Percentiles rank a stretch among this genome's conserved stretches.
phyloP scores from a whole-genome alignment of 2,329 filamentous ascomycete genomes.

The Trichoderma citrinoviride region DNA sequence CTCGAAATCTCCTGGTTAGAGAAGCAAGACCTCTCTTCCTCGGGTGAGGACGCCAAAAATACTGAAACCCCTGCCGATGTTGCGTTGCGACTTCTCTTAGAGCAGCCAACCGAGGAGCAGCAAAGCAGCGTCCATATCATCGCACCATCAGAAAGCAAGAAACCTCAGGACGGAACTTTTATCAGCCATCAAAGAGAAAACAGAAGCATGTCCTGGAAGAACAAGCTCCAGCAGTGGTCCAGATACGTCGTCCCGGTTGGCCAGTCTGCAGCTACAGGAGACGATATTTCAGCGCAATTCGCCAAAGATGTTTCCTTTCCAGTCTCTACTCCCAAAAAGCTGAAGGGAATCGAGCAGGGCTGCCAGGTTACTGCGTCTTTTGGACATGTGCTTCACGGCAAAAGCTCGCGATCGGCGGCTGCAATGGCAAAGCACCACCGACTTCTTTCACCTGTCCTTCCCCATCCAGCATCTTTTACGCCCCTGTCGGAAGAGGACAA shows the following conservation, averaged over 20 bases:
- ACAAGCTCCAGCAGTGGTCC: conserved; percentile 35
- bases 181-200: conserved; percentile 33
- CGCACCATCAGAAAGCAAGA: conserved; percentile 10
- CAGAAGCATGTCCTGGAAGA: conserved; percentile 37
- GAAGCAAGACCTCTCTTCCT: conserved; percentile 21
- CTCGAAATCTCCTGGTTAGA: conserved; percentile 46
- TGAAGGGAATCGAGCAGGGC: background rate
- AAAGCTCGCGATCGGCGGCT: conserved; percentile 21
- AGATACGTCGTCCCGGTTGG: conserved; percentile 30
- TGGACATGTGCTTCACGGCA: conserved; percentile 48
- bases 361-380: conserved; percentile 46
- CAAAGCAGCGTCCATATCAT: conserved; percentile 27
- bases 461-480: conserved; percentile 47
- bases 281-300: background rate
- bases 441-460: conserved; percentile 45
- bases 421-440: conserved; percentile 29
- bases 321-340: no score
- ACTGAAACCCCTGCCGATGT: conserved; percentile 45
- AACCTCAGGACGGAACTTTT: conserved; percentile 21
- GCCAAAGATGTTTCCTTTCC: background rate
- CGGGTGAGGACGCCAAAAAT: conserved; percentile 10
- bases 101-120: conserved; percentile 20
- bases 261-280: background rate
- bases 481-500: conserved; percentile 36
- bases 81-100: conserved; percentile 46